Conservation (phyloP, 306 rosid species). For the Macrotyloma uniflorum region DNA sequence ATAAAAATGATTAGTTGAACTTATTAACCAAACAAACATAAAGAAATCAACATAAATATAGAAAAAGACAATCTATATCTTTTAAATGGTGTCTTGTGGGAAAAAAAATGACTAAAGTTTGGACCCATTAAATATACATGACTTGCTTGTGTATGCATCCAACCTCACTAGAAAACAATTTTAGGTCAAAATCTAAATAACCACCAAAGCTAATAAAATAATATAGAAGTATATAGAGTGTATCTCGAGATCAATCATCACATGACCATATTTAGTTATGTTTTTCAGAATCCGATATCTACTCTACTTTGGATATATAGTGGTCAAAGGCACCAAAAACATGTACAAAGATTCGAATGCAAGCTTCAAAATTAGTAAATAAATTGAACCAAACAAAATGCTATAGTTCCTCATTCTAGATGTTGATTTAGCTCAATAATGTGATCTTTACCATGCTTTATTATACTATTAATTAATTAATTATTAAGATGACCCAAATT, state of each 20-base stretch:
- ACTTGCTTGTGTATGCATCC: background rate
- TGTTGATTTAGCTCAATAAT: slow-evolving; percentile 39
- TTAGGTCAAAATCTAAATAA: slow-evolving; percentile 10
- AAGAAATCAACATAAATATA: too few species aligned
- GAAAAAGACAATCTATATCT: too few species aligned
- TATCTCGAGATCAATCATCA: slow-evolving; percentile 40
- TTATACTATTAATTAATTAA: background rate
- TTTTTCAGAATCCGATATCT: slow-evolving; percentile 8
- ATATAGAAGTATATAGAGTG: background rate
- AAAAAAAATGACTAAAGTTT: too few species aligned
- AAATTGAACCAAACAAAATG: background rate
- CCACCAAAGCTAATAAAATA: slow-evolving; percentile 3
- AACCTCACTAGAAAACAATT: slow-evolving; percentile 16
- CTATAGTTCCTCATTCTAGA: slow-evolving; percentile 31
- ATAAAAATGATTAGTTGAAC: too few species aligned
- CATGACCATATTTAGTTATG: slow-evolving; percentile 43
- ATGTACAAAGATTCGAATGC: slow-evolving; percentile 29
- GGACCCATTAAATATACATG: background rate
- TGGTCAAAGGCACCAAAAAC: slow-evolving; percentile 32
- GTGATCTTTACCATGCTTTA: slow-evolving; percentile 16
- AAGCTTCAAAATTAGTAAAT: background rate
- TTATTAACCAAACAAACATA: too few species aligned
- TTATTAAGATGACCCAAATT: slow-evolving; percentile 29
- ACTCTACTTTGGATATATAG: background rate
- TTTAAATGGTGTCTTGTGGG: too few species aligned